Conservation (phyloP, 257 asterid species). For the Lycium ferocissimum region DNA sequence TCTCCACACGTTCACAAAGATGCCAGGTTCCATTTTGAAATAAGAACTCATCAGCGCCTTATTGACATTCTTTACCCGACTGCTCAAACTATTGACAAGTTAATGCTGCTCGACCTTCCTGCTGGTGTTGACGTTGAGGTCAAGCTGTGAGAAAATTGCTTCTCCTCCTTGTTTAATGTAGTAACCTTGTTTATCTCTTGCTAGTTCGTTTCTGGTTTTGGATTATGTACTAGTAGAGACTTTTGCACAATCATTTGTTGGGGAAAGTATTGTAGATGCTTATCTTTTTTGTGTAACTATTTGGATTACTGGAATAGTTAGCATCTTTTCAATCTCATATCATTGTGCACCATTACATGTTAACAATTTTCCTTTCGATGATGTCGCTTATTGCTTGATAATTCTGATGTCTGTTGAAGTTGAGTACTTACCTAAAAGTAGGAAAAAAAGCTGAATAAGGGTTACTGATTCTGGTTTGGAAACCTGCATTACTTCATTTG, state of each 20-base stretch:
- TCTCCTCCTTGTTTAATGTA: neutral
- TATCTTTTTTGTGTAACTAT: neutral
- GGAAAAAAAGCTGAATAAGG: no score
- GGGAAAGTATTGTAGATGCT: neutral
- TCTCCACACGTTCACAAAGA: slow-evolving; percentile 98
- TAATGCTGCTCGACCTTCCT: slow-evolving; percentile 97
- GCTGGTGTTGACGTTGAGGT: slow-evolving; percentile 99
- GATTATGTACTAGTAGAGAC: neutral
- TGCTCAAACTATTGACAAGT: slow-evolving; percentile 94
- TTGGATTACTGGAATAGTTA: neutral
- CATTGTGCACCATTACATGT: neutral
- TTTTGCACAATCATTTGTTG: neutral
- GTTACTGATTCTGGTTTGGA: no score
- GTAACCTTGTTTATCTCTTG: neutral
- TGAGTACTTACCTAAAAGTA: neutral
- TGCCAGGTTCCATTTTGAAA: slow-evolving; percentile 95
- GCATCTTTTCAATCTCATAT: neutral
- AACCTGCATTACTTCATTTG: no score
- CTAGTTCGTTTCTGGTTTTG: neutral
- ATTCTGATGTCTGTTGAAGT: neutral
- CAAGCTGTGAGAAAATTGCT: slow-evolving; percentile 60
- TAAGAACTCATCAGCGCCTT: slow-evolving; percentile 93
- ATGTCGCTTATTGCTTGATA: neutral
- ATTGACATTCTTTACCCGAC: slow-evolving; percentile 94
- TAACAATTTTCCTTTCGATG: neutral